Conservation (phyloP, 2,329 filamentous ascomycete genomes). For the Colletotrichum agaves region DNA sequence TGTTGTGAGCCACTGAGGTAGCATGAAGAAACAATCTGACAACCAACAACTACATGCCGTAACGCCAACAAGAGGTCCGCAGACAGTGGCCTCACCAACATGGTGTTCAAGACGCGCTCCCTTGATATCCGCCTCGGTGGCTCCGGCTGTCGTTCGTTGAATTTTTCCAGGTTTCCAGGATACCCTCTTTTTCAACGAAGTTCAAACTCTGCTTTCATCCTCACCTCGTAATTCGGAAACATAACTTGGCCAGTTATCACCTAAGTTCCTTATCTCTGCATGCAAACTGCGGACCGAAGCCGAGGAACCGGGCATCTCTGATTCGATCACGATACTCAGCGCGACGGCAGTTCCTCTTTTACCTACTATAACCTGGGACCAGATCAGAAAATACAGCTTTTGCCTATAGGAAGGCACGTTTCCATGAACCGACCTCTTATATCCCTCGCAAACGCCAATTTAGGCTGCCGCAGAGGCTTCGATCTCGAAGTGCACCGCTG, state of each 20-base stretch:
- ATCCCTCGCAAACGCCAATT: too few species aligned
- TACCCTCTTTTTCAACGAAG: background rate
- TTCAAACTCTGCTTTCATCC: background rate
- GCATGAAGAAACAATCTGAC: background rate
- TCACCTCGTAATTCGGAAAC: background rate
- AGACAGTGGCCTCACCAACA: background rate
- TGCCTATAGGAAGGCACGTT: too few species aligned
- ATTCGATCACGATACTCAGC: slow-evolving; percentile 3
- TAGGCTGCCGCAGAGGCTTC: too few species aligned
- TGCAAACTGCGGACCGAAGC: background rate
- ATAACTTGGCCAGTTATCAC: background rate
- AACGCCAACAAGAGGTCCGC: background rate
- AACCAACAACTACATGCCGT: background rate
- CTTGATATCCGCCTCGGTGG: background rate
- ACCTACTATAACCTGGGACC: background rate
- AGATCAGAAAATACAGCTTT: background rate
- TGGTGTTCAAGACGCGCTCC: background rate
- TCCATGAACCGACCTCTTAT: too few species aligned
- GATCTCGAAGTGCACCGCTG: too few species aligned
- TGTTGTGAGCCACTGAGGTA: background rate
- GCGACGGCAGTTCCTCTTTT: background rate
- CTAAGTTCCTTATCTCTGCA: background rate
- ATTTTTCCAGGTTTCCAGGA: background rate
- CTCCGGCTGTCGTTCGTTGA: background rate
- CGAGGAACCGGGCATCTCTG: background rate